Conservation (phyloP, 257 asterid species). For the Fraxinus anomala region DNA sequence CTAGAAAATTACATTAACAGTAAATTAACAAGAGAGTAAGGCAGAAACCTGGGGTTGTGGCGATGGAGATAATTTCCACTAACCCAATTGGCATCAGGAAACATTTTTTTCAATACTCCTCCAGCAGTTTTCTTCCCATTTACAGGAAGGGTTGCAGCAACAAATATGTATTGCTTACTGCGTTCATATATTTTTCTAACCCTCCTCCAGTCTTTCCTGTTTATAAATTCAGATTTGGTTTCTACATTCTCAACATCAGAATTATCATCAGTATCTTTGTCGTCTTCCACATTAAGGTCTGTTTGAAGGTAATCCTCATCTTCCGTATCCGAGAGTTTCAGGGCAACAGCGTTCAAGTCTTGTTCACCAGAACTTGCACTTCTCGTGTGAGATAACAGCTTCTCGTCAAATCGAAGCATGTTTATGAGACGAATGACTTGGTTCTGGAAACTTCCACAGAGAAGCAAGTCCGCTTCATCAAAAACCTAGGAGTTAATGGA, state of each 20-base stretch:
- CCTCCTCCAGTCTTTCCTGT: conserved; percentile 81
- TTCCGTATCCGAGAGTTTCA: conserved; percentile 38
- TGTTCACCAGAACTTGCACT: conserved; percentile 34
- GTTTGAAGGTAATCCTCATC: conserved; percentile 34
- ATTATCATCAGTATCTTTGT: conserved; percentile 42
- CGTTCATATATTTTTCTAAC: conserved; percentile 69
- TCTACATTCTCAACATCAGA: conserved; percentile 37
- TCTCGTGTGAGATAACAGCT: conserved; percentile 62
- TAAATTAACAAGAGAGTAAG: conserved; percentile 8
- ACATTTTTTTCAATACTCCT: conserved; percentile 74
- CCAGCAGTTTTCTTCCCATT: conserved; percentile 96
- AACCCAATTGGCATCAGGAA: conserved; percentile 87
- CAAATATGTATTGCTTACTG: conserved; percentile 93
- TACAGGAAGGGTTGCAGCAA: conserved; percentile 94
- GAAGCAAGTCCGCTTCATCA: conserved; percentile 96
- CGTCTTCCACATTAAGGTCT: conserved; percentile 40
- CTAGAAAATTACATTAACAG: conserved; percentile 13
- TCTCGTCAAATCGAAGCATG: conserved; percentile 92
- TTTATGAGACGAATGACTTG: conserved; percentile 82
- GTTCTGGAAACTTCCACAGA: conserved; percentile 93
- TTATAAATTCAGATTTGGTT: conserved; percentile 38
- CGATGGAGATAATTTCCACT: conserved; percentile 88
- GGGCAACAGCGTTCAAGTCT: conserved; percentile 28
- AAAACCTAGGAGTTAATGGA: conserved; percentile 58
- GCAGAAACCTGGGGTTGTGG: conserved; percentile 80